Evolutionary conservation across 345 rosid species (phyloP).

Genomic region (Hibiscus tridactylites): DNA sequence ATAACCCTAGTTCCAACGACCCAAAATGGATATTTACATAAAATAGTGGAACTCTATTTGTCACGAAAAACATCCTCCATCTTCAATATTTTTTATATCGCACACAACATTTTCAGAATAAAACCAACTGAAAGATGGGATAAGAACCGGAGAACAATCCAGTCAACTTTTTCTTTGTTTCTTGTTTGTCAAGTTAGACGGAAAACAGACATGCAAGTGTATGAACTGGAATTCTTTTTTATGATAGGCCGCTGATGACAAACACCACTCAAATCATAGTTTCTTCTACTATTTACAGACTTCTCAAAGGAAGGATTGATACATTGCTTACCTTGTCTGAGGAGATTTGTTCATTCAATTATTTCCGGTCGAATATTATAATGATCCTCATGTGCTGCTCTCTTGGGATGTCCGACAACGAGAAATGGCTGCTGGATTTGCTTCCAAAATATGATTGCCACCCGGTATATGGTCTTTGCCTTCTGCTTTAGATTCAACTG

Average conservation of each 20-base stretch:
- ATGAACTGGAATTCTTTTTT: not conserved
- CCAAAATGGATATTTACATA: not conserved
- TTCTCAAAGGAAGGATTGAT: not conserved
- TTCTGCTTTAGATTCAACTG: slow-evolving; percentile 24
- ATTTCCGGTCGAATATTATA: not conserved
- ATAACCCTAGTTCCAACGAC: not conserved
- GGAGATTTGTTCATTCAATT: not conserved
- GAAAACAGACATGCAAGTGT: not conserved
- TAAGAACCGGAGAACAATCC: not conserved
- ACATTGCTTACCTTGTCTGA: not conserved
- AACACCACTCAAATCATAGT: not conserved
- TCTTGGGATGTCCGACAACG: slow-evolving; percentile 25
- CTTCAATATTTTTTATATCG: not conserved
- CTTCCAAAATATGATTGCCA: slow-evolving; percentile 36
- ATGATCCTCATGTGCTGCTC: slow-evolving; percentile 25
- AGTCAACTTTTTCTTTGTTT: not conserved
- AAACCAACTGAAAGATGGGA: not conserved
- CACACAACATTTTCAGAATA: not conserved
- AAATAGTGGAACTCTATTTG: not conserved
- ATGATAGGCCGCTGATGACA: not conserved
- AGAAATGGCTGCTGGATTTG: slow-evolving; percentile 56
- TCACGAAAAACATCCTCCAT: not conserved
- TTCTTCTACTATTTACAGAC: not conserved
- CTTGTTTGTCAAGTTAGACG: slow-evolving; percentile 14
- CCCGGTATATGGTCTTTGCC: slow-evolving; percentile 20